Conservation (phyloP, 2,329 filamentous ascomycete species). For the Penicillium italicum region DNA sequence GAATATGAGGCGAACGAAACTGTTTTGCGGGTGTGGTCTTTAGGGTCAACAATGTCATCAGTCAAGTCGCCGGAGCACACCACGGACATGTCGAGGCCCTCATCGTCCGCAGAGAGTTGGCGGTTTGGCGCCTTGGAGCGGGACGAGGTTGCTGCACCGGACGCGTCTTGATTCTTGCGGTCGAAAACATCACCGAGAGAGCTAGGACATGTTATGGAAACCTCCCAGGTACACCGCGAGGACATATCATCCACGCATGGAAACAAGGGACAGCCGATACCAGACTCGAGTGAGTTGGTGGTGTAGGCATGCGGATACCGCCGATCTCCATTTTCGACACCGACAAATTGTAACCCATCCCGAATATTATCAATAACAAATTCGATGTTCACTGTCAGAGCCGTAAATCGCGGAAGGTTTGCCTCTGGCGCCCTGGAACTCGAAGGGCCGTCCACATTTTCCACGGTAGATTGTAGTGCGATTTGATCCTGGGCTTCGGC, state of each 20-base stretch:
- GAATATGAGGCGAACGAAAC: slow-evolving; percentile 76
- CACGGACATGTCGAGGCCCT: slow-evolving; percentile 80
- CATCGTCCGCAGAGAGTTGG: slow-evolving; percentile 69
- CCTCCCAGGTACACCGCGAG: slow-evolving; percentile 78
- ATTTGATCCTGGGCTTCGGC: slow-evolving; percentile 48
- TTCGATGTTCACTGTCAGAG: slow-evolving; percentile 66
- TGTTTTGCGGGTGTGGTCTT: slow-evolving; percentile 77
- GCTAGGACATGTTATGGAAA: slow-evolving; percentile 79
- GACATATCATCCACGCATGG: slow-evolving; percentile 86
- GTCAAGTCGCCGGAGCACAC: slow-evolving; percentile 86
- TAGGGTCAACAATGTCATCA: slow-evolving; percentile 74
- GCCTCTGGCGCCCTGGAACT: slow-evolving; percentile 38
- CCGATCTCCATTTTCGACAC: slow-evolving; percentile 71
- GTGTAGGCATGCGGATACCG: slow-evolving; percentile 92
- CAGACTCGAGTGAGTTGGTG: slow-evolving; percentile 71
- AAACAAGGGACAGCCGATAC: slow-evolving; percentile 80
- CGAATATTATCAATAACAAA: slow-evolving; percentile 72
- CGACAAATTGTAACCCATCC: slow-evolving; percentile 89
- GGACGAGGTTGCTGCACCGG: slow-evolving; percentile 15
- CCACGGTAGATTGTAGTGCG: slow-evolving; percentile 39
- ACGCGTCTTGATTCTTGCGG: slow-evolving; percentile 28
- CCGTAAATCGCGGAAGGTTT: slow-evolving; percentile 51
- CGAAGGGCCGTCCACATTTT: slow-evolving; percentile 37
- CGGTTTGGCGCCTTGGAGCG: slow-evolving; percentile 29
- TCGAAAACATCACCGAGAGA: slow-evolving; percentile 74